phyloP scores from a whole-genome alignment of 23 red algal species.

The Gracilariopsis chorda region DNA sequence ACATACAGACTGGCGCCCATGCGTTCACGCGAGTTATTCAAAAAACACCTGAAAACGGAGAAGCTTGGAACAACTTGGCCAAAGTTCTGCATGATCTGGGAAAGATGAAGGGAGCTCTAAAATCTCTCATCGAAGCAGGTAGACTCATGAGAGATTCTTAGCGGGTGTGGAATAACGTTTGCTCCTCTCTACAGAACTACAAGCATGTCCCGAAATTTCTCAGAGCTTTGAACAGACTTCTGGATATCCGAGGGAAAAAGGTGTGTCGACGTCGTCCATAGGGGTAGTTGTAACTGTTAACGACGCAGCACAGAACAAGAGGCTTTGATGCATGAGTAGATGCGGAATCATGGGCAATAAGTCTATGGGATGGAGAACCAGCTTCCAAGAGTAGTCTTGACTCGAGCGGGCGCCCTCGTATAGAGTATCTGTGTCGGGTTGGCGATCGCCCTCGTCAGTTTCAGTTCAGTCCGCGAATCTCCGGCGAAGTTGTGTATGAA shows the following conservation, averaged over 20 bases:
- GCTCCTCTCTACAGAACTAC: slow-evolving; percentile 10
- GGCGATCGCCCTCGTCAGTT: slow-evolving; percentile 74
- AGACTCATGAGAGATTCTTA: slow-evolving; percentile 45
- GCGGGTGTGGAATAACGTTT: slow-evolving; percentile 66
- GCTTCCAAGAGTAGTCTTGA: background rate
- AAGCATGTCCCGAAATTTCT: background rate
- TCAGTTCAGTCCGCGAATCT: slow-evolving; percentile 71
- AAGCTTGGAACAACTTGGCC: slow-evolving; percentile 94
- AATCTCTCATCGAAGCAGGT: slow-evolving; percentile 49
- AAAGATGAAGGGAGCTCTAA: slow-evolving; percentile 57
- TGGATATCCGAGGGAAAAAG: slow-evolving; percentile 45
- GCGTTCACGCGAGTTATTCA: slow-evolving; percentile 82
- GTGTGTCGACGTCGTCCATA: slow-evolving; percentile 13
- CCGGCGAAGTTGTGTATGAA: slow-evolving; percentile 57
- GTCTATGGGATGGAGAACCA: background rate
- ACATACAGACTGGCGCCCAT: slow-evolving; percentile 41
- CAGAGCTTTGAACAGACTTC: slow-evolving; percentile 25
- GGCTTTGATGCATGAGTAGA: too few species aligned
- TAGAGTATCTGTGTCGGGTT: background rate
- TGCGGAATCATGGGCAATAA: too few species aligned
- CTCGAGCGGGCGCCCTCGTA: slow-evolving; percentile 4
- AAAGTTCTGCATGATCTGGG: slow-evolving; percentile 55
- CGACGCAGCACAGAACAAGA: too few species aligned
- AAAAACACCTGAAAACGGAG: slow-evolving; percentile 67
- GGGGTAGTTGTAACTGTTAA: slow-evolving; percentile 23